Evolutionary conservation across 1,284 basidiomycete species (phyloP), one percentile per base, ranked within the genome.

Genomic region (Irpex lacteus): DNA sequence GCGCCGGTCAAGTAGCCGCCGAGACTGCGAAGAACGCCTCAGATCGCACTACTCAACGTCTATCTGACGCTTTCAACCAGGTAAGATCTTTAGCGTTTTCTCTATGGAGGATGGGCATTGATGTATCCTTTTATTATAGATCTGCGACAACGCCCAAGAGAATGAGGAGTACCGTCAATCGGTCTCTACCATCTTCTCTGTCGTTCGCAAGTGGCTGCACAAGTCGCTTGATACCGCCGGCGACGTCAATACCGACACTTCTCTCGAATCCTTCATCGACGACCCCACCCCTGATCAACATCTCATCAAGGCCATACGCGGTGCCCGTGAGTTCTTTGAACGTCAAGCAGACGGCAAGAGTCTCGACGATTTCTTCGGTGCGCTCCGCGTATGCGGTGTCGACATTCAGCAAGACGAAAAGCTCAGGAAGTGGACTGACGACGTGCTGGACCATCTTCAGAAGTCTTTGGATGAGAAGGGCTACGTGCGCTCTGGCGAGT

Each of bases 251-350:
- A 71, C 74, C 60, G 68, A 72, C 1, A 77, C 80, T 13, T 80
- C 82, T 0, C 77, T 90, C 49, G 78, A 82, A 19, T 78, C 78
- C 0, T 81, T 90, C 67, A 78, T 90, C 63, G 76, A 85, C 13
- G 86, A 88, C 61, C 78, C 85, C 7, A 82, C 85, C 0, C 78
- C 82, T 5, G 84, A 85, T 59, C 80, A 86, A 69, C 85, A 88
- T 65, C 70, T 88, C 44, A 76, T 81, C 61, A 78, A 80, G 40
- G 84, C 83, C 6, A 72, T 89, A 32, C 67, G 71, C 7, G 75
- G 76, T 36, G 70, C 88, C 5, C 80, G 79, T 52, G 73, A 70
- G 0, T 74, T 86, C 61, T 64, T 80, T 47, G 85, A 88, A 68
- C 85, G 85, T 6, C 72, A 85, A 21, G 79, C 85, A 0, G 77